Base-by-base conservation (phyloP, 23 red algal genomes). In the Gracilaria gracilis region DNA sequence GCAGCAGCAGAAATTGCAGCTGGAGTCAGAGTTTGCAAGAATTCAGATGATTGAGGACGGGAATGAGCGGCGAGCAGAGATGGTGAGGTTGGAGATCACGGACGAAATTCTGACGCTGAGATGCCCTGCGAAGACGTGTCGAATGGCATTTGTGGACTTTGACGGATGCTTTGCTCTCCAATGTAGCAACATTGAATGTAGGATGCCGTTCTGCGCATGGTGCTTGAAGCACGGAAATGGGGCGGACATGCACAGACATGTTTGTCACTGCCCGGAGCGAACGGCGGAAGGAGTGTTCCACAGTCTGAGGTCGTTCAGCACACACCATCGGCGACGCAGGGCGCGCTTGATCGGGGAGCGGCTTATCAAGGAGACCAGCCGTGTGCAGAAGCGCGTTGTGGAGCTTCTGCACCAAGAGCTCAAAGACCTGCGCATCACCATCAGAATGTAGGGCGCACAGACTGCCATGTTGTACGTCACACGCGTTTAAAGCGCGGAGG, bases 121-220 rank as follows among this genome's bases (percentile, higher is more conserved):
- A 2, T 91, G 88, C 40, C 88, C 88, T 0, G 0, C 12, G 9
- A 36, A 34, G 64, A 57, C 73, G 9, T 91, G 88, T 61, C 55
- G 64, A 20, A 40, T 73, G 88, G 88, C 88, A 14, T 91, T 91
- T 74, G 25, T 91, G 16, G 88, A 91, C 46, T 91, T 91, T 73
- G 37, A 46, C 5, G 88, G 88, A 38, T 91, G 88, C 64, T 91
- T 81, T 91, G 88, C 74, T 11, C 59, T 91, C 6, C 2, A 11
- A 19, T 91, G 88, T 29, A 25, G 16, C 1, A 57, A 67, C 40
- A 28, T 0, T 20, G 1, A 51, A 15, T 91, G 88, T 71, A 23
- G 21, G 7, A 54, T 55, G 2, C 7, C 64, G 21, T 91, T 91
- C 44, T 91, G 88, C 74, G 88, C 88, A 33, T 91, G 88, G 88